Base-by-base conservation (phyloP, 2,329 filamentous ascomycete genomes). In the Phialophora verrucosa region DNA sequence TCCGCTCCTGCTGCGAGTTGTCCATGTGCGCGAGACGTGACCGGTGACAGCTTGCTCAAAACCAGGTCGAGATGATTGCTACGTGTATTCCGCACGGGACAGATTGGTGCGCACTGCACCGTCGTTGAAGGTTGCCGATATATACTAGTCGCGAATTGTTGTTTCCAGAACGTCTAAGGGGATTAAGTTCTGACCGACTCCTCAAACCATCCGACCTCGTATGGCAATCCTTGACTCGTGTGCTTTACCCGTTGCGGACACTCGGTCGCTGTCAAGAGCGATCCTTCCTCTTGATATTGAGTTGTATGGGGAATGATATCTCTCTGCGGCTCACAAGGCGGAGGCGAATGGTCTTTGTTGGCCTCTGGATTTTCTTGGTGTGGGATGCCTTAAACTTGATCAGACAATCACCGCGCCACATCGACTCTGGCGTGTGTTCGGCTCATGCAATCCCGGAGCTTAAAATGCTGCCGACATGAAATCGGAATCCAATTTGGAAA, bases 301-400 rank as follows among this genome's bases (percentile, higher is more conserved):
- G 17, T 17, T n/a, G 3, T 7, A 20, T 7, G 17, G n/a, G 14
- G 17, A 17, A 8, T 44, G 38, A 20, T 44, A 8, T n/a, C 5
- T 44, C 38, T 44, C 38, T 44, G 6, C 38, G 17, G 38, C 38
- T 44, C 6, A 11, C n/a, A n/a, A 44, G 38, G 17, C 38, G 17
- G 17, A 44, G 17, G 38, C 8, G 17, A 8, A n/a, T 44, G 17
- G 38, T 44, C 38, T n/a, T n/a, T n/a, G 17, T 8, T 44, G 4
- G 14, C 6, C 49, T 14, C 3, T 23, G 20, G 49, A 50, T 50
- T 25, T 50, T 20, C 47, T 50, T 51, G 49, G 49, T 10, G 14
- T 51, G 49, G 49, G 49, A 51, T 25, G 49, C 49, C 49, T 51
- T 7, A 42, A 42, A 42, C 38, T 42, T 44, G 49, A 51, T 51